Percentiles rank a stretch among this genome's conserved stretches.
Evolutionary conservation across 2,329 filamentous ascomycete species (phyloP).

Genomic region (Colletotrichum sp.): DNA sequence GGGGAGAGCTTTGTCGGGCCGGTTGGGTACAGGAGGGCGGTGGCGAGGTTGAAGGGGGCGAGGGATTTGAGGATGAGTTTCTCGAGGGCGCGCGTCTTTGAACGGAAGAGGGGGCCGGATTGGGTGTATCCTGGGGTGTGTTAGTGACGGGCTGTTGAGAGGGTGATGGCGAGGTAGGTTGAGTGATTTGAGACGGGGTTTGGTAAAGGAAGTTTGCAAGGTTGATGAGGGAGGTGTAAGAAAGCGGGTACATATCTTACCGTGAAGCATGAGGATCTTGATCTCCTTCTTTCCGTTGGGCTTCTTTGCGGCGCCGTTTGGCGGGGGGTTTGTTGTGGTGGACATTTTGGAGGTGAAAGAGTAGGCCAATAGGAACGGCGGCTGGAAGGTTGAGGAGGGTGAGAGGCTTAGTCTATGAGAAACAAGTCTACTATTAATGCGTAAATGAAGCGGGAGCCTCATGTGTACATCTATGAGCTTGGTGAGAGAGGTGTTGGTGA

Average conservation of each 20-base stretch:
- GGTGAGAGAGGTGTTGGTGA: background rate
- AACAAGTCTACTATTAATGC: background rate
- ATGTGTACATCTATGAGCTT: background rate
- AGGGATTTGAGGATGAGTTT: constrained; percentile 82
- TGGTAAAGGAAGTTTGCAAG: background rate
- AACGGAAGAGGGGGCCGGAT: constrained; percentile 82
- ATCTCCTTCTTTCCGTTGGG: constrained; percentile 52
- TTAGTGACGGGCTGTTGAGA: background rate
- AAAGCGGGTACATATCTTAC: constrained; percentile 35
- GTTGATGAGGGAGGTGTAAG: background rate
- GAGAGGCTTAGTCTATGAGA: background rate
- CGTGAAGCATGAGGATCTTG: constrained; percentile 81
- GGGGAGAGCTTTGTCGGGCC: constrained; percentile 68
- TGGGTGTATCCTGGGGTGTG: constrained; percentile 77
- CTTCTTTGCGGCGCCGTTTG: constrained; percentile 29
- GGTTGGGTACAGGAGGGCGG: constrained; percentile 70
- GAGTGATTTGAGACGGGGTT: background rate
- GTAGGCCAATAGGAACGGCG: background rate
- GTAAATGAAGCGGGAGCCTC: background rate
- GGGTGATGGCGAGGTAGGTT: background rate
- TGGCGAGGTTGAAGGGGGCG: constrained; percentile 57
- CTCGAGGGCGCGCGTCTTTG: constrained; percentile 86
- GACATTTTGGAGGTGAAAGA: constrained; percentile 2
- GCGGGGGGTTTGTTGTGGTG: background rate
- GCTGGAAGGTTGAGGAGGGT: background rate